These are phyloP conservation scores for Pelargonium citronellum DNA, from an alignment of 441 rosid genomes.

Conservation along the genomic window DNA sequence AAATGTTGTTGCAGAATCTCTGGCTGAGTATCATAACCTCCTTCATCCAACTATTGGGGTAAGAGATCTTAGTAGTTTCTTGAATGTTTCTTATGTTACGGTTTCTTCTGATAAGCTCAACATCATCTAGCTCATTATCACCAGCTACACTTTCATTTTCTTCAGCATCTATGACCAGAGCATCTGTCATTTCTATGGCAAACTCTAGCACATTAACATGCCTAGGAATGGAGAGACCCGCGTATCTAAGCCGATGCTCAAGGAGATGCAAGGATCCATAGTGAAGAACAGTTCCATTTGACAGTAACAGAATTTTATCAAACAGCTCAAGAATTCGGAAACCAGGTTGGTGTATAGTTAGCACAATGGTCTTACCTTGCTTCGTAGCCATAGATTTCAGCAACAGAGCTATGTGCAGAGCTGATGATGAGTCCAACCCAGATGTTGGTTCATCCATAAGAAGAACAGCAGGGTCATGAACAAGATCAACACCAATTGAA, in stretches of 20 bases:
- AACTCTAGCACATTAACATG: slow-evolving; percentile 33
- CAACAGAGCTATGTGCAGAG: slow-evolving; percentile 24
- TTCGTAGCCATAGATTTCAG: slow-evolving; percentile 29
- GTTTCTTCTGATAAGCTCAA: slow-evolving; percentile 9
- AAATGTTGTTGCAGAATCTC: slow-evolving; percentile 28
- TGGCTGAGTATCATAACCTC: slow-evolving; percentile 26
- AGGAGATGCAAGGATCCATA: slow-evolving; percentile 29
- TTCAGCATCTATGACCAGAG: slow-evolving; percentile 14
- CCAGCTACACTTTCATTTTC: slow-evolving; percentile 16
- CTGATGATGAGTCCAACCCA: slow-evolving; percentile 34
- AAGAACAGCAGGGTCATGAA: slow-evolving; percentile 31
- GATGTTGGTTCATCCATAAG: slow-evolving; percentile 37
- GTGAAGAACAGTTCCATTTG: slow-evolving; percentile 30
- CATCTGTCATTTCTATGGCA: slow-evolving; percentile 24
- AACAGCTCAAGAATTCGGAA: slow-evolving; percentile 31
- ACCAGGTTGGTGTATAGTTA: slow-evolving; percentile 35
- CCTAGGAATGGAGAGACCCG: slow-evolving; percentile 32
- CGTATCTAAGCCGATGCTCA: slow-evolving; percentile 21
- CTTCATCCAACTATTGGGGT: slow-evolving; percentile 21
- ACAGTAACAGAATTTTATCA: slow-evolving; percentile 25
- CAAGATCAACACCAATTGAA: slow-evolving; percentile 32
- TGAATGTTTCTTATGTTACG: neutral
- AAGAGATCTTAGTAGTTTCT: slow-evolving; percentile 12
- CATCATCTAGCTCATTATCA: slow-evolving; percentile 9
- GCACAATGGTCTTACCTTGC: slow-evolving; percentile 31